phyloP scores from a whole-genome alignment of 306 rosid species.

The Lagenaria siceraria region DNA sequence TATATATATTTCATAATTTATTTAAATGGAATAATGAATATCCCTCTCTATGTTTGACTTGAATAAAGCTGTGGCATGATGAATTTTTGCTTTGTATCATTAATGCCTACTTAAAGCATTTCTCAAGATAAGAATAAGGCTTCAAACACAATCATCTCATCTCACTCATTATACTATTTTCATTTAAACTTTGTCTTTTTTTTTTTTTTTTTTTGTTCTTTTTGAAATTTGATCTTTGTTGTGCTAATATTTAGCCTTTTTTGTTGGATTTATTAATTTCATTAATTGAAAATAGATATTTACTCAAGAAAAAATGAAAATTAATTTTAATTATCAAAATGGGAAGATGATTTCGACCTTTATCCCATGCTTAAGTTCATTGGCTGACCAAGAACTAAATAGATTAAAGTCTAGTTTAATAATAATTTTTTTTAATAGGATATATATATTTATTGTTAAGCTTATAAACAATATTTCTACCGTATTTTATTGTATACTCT shows the following conservation, averaged over 20 bases:
- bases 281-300: too few species aligned
- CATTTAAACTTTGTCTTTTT: neutral
- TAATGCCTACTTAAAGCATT: slow-evolving; percentile 37
- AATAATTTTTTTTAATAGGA: too few species aligned
- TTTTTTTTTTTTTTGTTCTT: neutral
- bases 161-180: slow-evolving; percentile 22
- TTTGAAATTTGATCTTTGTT: neutral
- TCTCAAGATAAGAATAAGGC: slow-evolving; percentile 52
- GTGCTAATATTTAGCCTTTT: slow-evolving; percentile 37
- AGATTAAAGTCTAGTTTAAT: too few species aligned
- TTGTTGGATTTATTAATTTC: neutral
- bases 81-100: slow-evolving; percentile 47
- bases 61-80: slow-evolving; percentile 37
- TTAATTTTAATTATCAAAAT: too few species aligned
- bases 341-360: too few species aligned
- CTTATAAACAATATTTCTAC: too few species aligned
- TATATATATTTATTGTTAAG: too few species aligned
- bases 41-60: slow-evolving; percentile 47
- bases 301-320: too few species aligned
- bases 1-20: neutral
- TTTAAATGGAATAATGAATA: neutral
- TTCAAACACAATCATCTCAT: slow-evolving; percentile 61
- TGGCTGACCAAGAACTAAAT: too few species aligned
- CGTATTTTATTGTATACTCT: too few species aligned
- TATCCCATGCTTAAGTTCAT: too few species aligned